Base-by-base conservation (phyloP, 441 rosid species). In the Hura crepitans region DNA sequence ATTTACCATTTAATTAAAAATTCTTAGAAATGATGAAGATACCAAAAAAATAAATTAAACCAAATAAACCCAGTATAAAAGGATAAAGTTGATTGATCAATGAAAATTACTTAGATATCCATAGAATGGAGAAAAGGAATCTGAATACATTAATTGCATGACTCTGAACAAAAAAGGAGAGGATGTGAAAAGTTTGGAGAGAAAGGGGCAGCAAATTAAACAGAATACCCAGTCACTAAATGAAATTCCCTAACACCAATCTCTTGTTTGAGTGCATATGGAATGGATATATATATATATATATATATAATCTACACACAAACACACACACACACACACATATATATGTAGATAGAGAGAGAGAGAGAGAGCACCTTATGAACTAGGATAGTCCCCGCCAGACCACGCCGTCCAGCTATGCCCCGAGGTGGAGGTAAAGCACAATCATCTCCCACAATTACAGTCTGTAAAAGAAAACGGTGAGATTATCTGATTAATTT, bases 371-470 rank as follows among this genome's bases (percentile, higher is more conserved):
- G 65, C 74, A 92, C 99, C 99, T 95, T 95, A 72, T 92, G 77
- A 62, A 95, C 92, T 69, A 95, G 91, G 72, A 95, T 81, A 45
- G 99, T 92, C 74, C 99, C 99, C 11, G 95, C 99, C 81, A 95
- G 85, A 73, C 99, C 99, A 83, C 99, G 88, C 47, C 97, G 86
- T 65, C 99, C 99, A 66, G 85, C 80, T 60, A 90, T 85, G 77
- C 97, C 99, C 66, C 92, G 96, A 61, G 84, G 89, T 42, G 99
- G 99, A 75, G 97, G 99, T 79, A 95, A 80, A 62, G 99, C 97
- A 81, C 97, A 92, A 80, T 95, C 99, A 80, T 95, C 99, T 78
- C 97, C 99, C 68, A 95, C 97, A 73, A 95, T 88, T 31, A 95
- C 93, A 54, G 87, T 86, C 99, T 95, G 81, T 74, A 84, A 70